phyloP scores from a whole-genome alignment of 805 yeast genomes.

The Ogataea minuta region DNA sequence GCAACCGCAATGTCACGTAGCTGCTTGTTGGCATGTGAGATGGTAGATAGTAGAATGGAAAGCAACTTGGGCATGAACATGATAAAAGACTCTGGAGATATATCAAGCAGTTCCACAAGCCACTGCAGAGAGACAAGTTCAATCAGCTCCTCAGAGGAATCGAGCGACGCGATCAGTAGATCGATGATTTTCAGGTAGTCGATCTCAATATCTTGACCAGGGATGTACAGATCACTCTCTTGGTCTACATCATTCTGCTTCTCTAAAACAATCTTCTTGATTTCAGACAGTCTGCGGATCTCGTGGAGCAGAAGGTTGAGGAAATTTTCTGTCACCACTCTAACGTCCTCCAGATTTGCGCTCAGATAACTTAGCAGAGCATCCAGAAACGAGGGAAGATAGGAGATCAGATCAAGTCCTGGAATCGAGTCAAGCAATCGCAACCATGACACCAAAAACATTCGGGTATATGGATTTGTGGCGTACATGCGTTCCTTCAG shows the following conservation, averaged over 20 bases:
- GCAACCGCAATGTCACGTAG: slow-evolving; percentile 52
- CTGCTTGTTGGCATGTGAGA: slow-evolving; percentile 51
- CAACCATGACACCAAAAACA: slow-evolving; percentile 91
- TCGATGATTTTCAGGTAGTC: slow-evolving; percentile 80
- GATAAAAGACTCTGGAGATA: slow-evolving; percentile 73
- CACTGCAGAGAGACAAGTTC: slow-evolving; percentile 79
- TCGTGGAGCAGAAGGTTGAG: slow-evolving; percentile 76
- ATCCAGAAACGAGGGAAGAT: slow-evolving; percentile 84
- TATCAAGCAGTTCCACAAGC: slow-evolving; percentile 70
- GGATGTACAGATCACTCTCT: slow-evolving; percentile 57
- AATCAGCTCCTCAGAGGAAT: slow-evolving; percentile 70
- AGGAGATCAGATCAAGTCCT: slow-evolving; percentile 81
- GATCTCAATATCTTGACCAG: slow-evolving; percentile 79
- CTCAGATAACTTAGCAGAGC: slow-evolving; percentile 78
- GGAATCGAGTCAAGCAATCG: slow-evolving; percentile 91
- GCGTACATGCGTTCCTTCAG: slow-evolving; percentile 88
- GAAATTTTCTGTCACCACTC: slow-evolving; percentile 79
- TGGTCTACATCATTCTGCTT: slow-evolving; percentile 26
- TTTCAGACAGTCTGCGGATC: slow-evolving; percentile 69
- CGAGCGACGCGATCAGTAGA: slow-evolving; percentile 76
- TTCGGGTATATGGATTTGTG: slow-evolving; percentile 87
- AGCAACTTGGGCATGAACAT: slow-evolving; percentile 74
- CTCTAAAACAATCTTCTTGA: slow-evolving; percentile 50
- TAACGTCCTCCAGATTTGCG: slow-evolving; percentile 81
- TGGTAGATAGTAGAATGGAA: slow-evolving; percentile 60